phyloP scores from a whole-genome alignment of 2,329 filamentous ascomycete genomes.

The Neonectria magnoliae region DNA sequence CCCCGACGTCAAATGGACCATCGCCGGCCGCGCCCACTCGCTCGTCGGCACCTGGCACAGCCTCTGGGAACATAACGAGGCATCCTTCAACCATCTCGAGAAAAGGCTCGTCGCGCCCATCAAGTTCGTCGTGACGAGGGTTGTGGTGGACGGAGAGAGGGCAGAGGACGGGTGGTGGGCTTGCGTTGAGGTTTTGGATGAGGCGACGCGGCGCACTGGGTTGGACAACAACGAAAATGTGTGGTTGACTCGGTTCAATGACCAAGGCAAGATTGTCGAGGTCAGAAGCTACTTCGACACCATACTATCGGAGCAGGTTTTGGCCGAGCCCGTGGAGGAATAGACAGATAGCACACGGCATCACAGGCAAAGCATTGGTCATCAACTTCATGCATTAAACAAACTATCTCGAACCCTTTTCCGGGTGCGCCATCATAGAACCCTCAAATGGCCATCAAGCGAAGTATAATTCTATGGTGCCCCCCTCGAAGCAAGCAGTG shows the following conservation, averaged over 20 bases:
- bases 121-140: conserved; percentile 31
- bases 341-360: not conserved
- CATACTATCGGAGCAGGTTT: conserved; percentile 31
- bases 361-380: conserved; percentile 11
- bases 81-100: conserved; percentile 34
- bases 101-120: conserved; percentile 34
- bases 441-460: conserved; percentile 32
- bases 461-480: conserved; percentile 34
- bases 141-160: conserved; percentile 36
- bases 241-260: conserved; percentile 38
- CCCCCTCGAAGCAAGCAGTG: conserved; percentile 38
- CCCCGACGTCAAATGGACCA: conserved; percentile 37
- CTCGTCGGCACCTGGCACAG: conserved; percentile 35
- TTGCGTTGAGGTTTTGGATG: conserved; percentile 32
- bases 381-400: conserved; percentile 43
- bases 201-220: conserved; percentile 33
- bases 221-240: conserved; percentile 38
- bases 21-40: conserved; percentile 38
- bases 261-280: conserved; percentile 37
- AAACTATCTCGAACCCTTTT: conserved; percentile 40
- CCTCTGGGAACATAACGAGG: conserved; percentile 29
- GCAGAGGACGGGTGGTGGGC: conserved; percentile 38
- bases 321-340: conserved; percentile 18
- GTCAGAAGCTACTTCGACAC: conserved; percentile 40
- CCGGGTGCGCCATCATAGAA: conserved; percentile 38